phyloP scores from a whole-genome alignment of 2,329 filamentous ascomycete genomes.

The Talaromyces funiculosus region DNA sequence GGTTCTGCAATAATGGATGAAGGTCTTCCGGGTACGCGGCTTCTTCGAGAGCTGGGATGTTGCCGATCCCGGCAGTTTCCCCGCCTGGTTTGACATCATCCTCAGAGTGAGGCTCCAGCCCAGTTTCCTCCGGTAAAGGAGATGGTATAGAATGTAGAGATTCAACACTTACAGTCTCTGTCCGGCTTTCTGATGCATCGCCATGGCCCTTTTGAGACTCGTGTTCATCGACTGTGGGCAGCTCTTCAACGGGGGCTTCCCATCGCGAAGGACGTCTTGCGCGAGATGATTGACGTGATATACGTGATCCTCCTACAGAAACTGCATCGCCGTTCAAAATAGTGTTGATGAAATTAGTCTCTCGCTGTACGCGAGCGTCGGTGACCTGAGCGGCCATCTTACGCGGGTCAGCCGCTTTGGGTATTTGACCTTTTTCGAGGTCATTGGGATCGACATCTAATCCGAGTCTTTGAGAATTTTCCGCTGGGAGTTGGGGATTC shows the following conservation, averaged over 20 bases:
- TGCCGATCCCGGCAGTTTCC: conserved; percentile 12
- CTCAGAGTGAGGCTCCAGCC: conserved; percentile 9
- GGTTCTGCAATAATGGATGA: conserved; percentile 39
- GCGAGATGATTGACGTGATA: conserved; percentile 21
- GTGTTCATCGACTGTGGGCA: conserved; percentile 23
- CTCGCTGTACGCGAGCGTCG: conserved; percentile 38
- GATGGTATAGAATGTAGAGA: conserved; percentile 19
- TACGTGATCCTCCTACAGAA: conserved; percentile 15
- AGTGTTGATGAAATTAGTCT: conserved; percentile 35
- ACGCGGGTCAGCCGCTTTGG: conserved; percentile 31
- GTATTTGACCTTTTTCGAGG: conserved; percentile 40
- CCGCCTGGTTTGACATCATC: conserved; percentile 12
- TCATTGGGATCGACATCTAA: conserved; percentile 39
- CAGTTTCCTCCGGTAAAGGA: conserved; percentile 17
- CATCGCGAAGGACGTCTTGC: conserved; percentile 20
- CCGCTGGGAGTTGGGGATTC: conserved; percentile 27
- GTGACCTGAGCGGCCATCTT: conserved; percentile 43
- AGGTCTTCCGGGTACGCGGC: conserved; percentile 38
- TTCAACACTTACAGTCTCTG: conserved; percentile 19
- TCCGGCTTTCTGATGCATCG: neutral
- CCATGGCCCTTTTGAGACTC: conserved; percentile 16
- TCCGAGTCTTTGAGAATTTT: conserved; percentile 29
- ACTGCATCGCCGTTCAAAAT: conserved; percentile 25
- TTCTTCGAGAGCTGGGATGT: conserved; percentile 25
- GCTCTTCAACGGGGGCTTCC: conserved; percentile 16